Evolutionary conservation across 441 rosid genomes (phyloP).

Genomic region (Omphalea diandra): DNA sequence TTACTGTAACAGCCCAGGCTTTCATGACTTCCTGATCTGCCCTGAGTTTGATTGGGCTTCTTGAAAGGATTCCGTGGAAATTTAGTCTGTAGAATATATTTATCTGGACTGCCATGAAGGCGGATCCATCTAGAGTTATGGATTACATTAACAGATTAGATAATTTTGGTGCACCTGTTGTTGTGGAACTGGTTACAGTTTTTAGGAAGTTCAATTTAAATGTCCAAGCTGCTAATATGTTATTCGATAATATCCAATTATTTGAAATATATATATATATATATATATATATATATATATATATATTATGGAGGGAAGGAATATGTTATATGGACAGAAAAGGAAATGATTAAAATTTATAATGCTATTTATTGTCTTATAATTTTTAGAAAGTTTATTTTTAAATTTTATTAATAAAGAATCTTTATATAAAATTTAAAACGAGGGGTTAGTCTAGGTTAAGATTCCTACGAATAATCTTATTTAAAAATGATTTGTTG

Average conservation of each 20-base stretch:
- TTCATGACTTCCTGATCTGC: slow-evolving; percentile 99
- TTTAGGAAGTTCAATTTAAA: slow-evolving; percentile 97
- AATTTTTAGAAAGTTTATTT: no score
- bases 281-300: no score
- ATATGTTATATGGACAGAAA: no score
- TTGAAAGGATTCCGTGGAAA: slow-evolving; percentile 99
- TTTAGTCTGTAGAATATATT: slow-evolving; percentile 97
- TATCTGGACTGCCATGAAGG: slow-evolving; percentile 95
- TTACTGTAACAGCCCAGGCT: slow-evolving; percentile 99
- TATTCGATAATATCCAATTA: slow-evolving; percentile 74
- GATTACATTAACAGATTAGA: slow-evolving; percentile 96
- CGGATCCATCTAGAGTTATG: slow-evolving; percentile 99
- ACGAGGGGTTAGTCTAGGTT: no score
- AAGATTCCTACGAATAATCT: no score
- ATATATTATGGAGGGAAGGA: no score
- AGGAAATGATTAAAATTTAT: no score
- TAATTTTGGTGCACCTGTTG: slow-evolving; percentile 99
- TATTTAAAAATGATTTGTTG: no score
- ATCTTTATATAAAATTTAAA: no score
- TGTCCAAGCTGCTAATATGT: slow-evolving; percentile 92
- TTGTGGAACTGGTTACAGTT: slow-evolving; percentile 95
- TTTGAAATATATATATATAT: no score
- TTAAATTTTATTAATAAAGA: no score
- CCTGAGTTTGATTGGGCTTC: slow-evolving; percentile 98
- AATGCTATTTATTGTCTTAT: no score